Percentiles rank a stretch among this genome's conserved stretches.
These are phyloP conservation scores for Inga leiocalycina DNA, from an alignment of 306 rosid species.

Conservation along the genomic window DNA sequence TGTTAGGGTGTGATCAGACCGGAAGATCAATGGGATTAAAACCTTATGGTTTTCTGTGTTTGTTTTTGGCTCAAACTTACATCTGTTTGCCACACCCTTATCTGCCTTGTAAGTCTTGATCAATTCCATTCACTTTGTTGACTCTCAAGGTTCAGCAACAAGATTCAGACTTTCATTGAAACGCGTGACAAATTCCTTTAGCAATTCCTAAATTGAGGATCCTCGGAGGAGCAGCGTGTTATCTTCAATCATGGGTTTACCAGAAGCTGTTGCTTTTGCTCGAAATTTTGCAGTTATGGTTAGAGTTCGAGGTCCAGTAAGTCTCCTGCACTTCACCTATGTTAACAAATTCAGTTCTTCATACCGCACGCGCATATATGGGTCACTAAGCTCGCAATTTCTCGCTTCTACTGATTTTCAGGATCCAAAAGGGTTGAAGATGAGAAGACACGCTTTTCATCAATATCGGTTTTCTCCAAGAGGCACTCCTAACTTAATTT, in stretches of 20 bases:
- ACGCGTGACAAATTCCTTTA: neutral
- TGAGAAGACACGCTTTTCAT: conserved; percentile 92
- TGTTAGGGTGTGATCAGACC: too few species aligned
- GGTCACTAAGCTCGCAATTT: conserved; percentile 14
- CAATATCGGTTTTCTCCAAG: conserved; percentile 63
- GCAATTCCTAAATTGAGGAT: neutral
- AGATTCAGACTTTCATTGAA: neutral
- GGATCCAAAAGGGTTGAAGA: conserved; percentile 98
- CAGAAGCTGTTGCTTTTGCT: conserved; percentile 63
- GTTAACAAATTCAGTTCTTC: neutral
- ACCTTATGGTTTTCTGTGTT: too few species aligned
- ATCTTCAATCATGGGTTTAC: conserved; percentile 53
- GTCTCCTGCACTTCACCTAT: conserved; percentile 32
- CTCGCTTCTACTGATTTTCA: conserved; percentile 32
- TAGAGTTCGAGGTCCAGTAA: conserved; percentile 90
- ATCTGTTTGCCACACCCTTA: neutral
- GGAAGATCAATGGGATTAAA: neutral
- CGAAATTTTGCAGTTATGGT: conserved; percentile 83
- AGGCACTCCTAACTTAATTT: neutral
- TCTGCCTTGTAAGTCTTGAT: neutral
- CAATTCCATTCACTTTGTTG: neutral
- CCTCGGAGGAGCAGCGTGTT: neutral
- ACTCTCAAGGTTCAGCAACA: neutral
- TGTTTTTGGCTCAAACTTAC: too few species aligned
- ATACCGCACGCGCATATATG: neutral